These are phyloP conservation scores for Vitis rupestris DNA, from an alignment of 164 flowering plant genomes.

Conservation along the genomic window DNA sequence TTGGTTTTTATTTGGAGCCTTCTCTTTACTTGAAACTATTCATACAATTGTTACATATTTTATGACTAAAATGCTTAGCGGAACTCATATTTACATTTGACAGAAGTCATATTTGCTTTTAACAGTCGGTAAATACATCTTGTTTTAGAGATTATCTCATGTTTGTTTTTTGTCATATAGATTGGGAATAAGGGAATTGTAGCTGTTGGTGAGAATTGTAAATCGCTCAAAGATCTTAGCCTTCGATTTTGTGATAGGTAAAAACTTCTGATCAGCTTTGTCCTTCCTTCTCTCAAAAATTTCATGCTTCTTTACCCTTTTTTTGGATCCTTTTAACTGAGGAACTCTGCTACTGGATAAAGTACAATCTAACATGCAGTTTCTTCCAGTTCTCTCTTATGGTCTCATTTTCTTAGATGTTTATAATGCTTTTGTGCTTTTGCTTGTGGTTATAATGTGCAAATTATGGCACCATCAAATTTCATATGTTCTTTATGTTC, in stretches of 20 bases:
- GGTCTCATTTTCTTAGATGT: not conserved
- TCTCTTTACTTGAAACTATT: not conserved
- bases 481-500: not conserved
- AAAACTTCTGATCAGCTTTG: not conserved
- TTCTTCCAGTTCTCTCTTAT: not conserved
- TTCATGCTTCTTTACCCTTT: not conserved
- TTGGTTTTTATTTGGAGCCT: not conserved
- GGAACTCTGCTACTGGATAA: too few species aligned
- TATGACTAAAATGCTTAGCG: too few species aligned
- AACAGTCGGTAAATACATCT: not conserved
- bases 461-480: too few species aligned
- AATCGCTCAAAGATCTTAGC: slow-evolving; percentile 71
- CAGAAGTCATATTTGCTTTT: not conserved
- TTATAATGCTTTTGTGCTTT: not conserved
- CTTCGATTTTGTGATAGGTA: slow-evolving; percentile 89
- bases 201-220: slow-evolving; percentile 81
- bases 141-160: not conserved
- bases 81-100: too few species aligned
- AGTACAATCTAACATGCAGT: not conserved
- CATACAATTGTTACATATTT: not conserved
- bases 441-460: too few species aligned
- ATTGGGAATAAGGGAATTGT: slow-evolving; percentile 78
- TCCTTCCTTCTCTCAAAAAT: not conserved
- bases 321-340: not conserved
- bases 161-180: slow-evolving; percentile 29